Evolutionary conservation across 164 flowering plant genomes (phyloP).

Genomic region (Aristolochia contorta): DNA sequence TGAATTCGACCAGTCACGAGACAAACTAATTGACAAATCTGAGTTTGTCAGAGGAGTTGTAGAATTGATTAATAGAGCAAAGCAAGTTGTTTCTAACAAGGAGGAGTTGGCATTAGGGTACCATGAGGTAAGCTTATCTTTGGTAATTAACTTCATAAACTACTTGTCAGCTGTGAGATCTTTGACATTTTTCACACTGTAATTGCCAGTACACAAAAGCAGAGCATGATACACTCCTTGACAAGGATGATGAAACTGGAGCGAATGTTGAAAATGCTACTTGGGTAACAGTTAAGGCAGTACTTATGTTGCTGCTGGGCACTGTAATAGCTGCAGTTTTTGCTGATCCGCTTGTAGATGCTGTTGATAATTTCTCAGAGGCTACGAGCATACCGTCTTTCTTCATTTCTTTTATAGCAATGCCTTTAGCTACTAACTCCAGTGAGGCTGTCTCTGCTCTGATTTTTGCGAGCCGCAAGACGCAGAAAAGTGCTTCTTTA

Average conservation of each 20-base stretch:
- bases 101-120: slow-evolving; percentile 29
- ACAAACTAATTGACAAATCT: slow-evolving; percentile 20
- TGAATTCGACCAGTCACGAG: slow-evolving; percentile 60
- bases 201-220: slow-evolving; percentile 37
- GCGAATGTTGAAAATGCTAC: slow-evolving; percentile 26
- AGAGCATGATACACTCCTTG: slow-evolving; percentile 38
- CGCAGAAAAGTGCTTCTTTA: slow-evolving; percentile 57
- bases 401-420: slow-evolving; percentile 78
- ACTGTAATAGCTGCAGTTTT: slow-evolving; percentile 62
- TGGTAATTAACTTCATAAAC: background rate
- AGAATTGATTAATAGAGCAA: slow-evolving; percentile 56
- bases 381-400: slow-evolving; percentile 83
- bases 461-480: slow-evolving; percentile 65
- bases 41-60: slow-evolving; percentile 54
- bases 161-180: background rate
- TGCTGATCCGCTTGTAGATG: slow-evolving; percentile 89
- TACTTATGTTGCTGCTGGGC: slow-evolving; percentile 49
- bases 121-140: slow-evolving; percentile 34
- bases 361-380: slow-evolving; percentile 64
- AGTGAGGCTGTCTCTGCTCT: slow-evolving; percentile 87
- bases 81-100: slow-evolving; percentile 14
- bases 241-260: slow-evolving; percentile 16
- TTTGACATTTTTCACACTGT: slow-evolving; percentile 1
- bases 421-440: slow-evolving; percentile 89
- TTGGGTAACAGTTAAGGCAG: slow-evolving; percentile 45